Evolutionary conservation across 139 green algal genomes (phyloP).

Genomic region (Chlorokybus atmophyticus): DNA sequence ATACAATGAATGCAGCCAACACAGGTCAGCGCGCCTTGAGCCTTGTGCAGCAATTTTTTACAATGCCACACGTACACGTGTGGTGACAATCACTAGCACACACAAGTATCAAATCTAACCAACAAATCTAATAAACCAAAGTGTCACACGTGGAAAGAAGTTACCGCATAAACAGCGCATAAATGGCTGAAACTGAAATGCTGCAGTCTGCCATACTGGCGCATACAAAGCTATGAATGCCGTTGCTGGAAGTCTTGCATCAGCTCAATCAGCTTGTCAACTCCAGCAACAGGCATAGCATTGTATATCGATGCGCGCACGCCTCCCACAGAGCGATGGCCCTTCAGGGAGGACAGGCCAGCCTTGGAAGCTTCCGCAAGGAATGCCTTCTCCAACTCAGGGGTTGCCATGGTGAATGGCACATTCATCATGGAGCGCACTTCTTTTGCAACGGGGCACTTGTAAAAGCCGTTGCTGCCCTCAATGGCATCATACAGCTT

Average conservation of each 20-base stretch:
- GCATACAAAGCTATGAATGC: no score
- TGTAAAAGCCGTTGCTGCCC: slow-evolving; percentile 18
- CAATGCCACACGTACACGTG: no score
- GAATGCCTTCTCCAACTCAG: slow-evolving; percentile 75
- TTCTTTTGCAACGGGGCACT: slow-evolving; percentile 62
- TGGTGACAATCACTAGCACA: no score
- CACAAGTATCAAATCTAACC: no score
- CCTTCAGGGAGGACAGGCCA: slow-evolving; percentile 70
- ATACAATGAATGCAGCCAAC: no score
- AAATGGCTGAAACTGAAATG: no score
- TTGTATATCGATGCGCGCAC: slow-evolving; percentile 99
- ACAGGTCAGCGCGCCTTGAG: no score
- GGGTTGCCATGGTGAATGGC: slow-evolving; percentile 87
- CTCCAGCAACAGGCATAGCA: slow-evolving; percentile 84
- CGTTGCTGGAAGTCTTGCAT: slow-evolving; percentile 75
- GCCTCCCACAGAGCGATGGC: slow-evolving; percentile 90
- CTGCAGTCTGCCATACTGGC: no score
- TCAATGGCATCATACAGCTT: slow-evolving; percentile 71
- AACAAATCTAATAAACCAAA: no score
- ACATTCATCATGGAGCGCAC: slow-evolving; percentile 93
- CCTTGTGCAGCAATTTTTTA: no score
- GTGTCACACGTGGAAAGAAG: no score
- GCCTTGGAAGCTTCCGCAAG: slow-evolving; percentile 44
- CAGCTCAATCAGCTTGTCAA: slow-evolving; percentile 67
- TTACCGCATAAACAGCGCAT: no score